Evolutionary conservation across 2,329 filamentous ascomycete genomes (phyloP).

Genomic region (Scortechinia acanthostroma): DNA sequence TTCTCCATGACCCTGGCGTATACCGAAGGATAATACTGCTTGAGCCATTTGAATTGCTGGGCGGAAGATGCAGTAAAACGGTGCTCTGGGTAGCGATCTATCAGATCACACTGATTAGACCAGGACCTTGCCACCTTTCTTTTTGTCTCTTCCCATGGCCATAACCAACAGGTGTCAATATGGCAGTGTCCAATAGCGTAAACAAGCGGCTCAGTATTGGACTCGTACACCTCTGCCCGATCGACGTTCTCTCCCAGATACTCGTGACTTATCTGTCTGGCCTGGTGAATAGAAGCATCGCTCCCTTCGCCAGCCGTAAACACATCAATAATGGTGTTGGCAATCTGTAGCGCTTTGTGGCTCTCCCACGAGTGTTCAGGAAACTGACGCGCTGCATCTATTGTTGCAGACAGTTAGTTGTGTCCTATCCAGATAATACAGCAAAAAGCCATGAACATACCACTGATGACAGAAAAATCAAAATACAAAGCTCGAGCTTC

Average conservation of each 20-base stretch:
- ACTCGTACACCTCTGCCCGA: neutral
- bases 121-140: constrained; percentile 64
- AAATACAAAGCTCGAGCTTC: constrained; percentile 51
- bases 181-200: constrained; percentile 62
- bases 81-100: constrained; percentile 63
- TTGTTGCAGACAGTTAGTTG: too few relatives aligned
- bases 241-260: too few relatives aligned
- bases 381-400: constrained; percentile 63
- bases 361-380: constrained; percentile 54
- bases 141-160: constrained; percentile 66
- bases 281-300: constrained; percentile 23
- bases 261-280: too few relatives aligned
- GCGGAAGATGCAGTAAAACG: constrained; percentile 59
- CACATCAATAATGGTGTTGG: constrained; percentile 56
- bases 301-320: constrained; percentile 55
- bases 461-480: constrained; percentile 59
- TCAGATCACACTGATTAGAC: constrained; percentile 62
- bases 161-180: constrained; percentile 67
- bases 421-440: too few relatives aligned
- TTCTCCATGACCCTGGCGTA: constrained; percentile 62
- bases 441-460: too few relatives aligned
- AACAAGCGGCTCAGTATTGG: constrained; percentile 42
- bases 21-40: constrained; percentile 54
- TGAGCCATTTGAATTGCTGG: constrained; percentile 64
- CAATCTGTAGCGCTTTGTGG: constrained; percentile 53